Evolutionary conservation across 2,329 filamentous ascomycete genomes (phyloP).

Genomic region (Apiospora sp.): DNA sequence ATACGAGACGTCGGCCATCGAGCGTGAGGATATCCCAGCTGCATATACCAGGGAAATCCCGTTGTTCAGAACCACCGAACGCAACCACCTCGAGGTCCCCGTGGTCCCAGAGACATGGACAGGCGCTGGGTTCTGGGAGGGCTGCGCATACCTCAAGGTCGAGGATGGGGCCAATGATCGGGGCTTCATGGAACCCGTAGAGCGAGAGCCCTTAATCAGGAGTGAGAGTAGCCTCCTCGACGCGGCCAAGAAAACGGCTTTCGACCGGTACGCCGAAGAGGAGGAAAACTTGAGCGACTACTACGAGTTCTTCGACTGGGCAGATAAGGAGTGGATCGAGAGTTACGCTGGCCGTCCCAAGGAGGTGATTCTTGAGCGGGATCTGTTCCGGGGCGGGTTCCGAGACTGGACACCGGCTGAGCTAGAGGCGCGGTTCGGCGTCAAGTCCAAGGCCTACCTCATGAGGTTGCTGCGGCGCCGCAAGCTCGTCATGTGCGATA

Average conservation of each 20-base stretch:
- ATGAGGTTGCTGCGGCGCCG: background rate
- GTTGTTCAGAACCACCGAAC: too few relatives aligned
- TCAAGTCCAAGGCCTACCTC: conserved; percentile 28
- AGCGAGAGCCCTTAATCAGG: background rate
- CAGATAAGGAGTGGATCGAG: conserved; percentile 6
- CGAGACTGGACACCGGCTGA: background rate
- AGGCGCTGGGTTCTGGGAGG: background rate
- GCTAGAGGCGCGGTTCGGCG: conserved; percentile 27
- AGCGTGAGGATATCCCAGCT: background rate
- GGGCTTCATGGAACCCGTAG: conserved; percentile 12
- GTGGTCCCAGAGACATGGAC: background rate
- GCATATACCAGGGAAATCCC: background rate
- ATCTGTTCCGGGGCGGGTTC: background rate
- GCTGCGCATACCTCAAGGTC: background rate
- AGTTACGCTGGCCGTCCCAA: background rate
- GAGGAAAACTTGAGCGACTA: background rate
- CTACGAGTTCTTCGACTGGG: conserved; percentile 5
- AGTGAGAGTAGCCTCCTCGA: background rate
- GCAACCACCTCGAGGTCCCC: background rate
- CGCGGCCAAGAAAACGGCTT: background rate
- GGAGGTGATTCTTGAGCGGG: conserved; percentile 5
- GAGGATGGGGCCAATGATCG: conserved; percentile 7
- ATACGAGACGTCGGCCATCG: background rate
- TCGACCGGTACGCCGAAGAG: background rate
- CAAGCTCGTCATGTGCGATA: background rate